Base-by-base conservation (phyloP, 1,284 basidiomycete species). In the Rugosomyces carneus region DNA sequence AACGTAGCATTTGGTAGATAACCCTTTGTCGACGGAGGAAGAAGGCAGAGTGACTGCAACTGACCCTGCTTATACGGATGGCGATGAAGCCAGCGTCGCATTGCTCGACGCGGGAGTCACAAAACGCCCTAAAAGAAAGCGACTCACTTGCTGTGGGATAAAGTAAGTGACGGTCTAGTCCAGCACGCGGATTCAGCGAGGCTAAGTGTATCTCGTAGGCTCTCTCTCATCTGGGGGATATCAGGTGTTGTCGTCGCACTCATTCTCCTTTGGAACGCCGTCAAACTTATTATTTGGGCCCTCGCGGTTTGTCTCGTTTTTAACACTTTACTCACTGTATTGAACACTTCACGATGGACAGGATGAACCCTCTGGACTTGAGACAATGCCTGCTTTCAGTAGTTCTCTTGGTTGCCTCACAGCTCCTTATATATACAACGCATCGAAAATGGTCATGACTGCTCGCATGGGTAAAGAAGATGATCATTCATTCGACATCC, bases 81-180 rank as follows among this genome's bases (percentile, higher is more conserved):
- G 54, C 20, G 62, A 65, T 38, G 66, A 65, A 37, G 61, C 61
- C 24, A 53, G 50, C 38, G 57, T 66, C 20, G 57, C 61, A 39
- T 56, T 73, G 15, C 61, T 74, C 18, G 66, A 73, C 51, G 69
- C 71, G 1, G 62, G 68, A 29, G 60, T 69, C 5, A 66, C 61
- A n/a, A 53, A 47, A 1, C 61, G 59, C 35, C 57, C 63, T 43
- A 58, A 58, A 42, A 55, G 45, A 13, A 57, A 64, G 13, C 76
- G 72, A 55, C 79, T 76, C 53, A 57, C 75, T 27, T 80, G 77
- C 61, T 80, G 73, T 55, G 77, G 77, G 21, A 40, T 74, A 31
- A 64, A 74, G 78, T 80, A 51, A 42, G 67, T 60, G 47, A 7
- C 13, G 20, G 16, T 23, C 15, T 20, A 1, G 36, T 20, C 16